Evolutionary conservation across 1,284 basidiomycete species (phyloP), one percentile per base, ranked within the genome.

Genomic region (Malassezia pachydermatis): DNA sequence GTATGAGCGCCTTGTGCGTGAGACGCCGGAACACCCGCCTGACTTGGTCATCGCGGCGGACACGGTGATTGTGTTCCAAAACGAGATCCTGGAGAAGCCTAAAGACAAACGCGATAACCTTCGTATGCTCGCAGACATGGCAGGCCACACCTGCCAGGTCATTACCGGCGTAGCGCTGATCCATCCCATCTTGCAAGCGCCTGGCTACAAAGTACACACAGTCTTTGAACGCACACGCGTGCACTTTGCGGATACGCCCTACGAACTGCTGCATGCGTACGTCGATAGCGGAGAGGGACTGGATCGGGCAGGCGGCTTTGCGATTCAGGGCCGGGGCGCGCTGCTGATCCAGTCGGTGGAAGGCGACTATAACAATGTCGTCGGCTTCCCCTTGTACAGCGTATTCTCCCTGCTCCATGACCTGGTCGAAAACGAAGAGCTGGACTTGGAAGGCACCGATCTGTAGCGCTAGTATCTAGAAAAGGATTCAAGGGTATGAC

Each of bases 271-370:
- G 11, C 70, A 85, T 58, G 86, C 88, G 0, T 96, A 96, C 64
- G 87, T 84, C 25, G 83, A 88, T 27, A 84, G 79, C 44, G 84
- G 83, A 1, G 92, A 98, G 73, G 92, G 92, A 0, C 70, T 84
- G 38, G 88, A 94, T 66, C 79, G 88, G 17, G 90, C 90, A 0
- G 92, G 90, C 4, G 92, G 92, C 0, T 96, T 96, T 70, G 88
- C 88, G 2, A 82, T 92, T 38, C 92, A 96, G 60, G 88, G 88
- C 2, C 76, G 83, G 1, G 90, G 88, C 0, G 83, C 83, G 2
- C 60, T 88, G 36, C 76, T 96, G 28, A 75, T 95, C 41, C 78
- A 84, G 39, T 83, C 84, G 60, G 80, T 95, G 24, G 84, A 94
- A 48, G 90, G 92, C 1, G 88, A 92, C 70, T 94, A 84, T 68